These are phyloP conservation scores for Phialocephala subalpina DNA, from an alignment of 2,329 filamentous ascomycete genomes.

Conservation along the genomic window DNA sequence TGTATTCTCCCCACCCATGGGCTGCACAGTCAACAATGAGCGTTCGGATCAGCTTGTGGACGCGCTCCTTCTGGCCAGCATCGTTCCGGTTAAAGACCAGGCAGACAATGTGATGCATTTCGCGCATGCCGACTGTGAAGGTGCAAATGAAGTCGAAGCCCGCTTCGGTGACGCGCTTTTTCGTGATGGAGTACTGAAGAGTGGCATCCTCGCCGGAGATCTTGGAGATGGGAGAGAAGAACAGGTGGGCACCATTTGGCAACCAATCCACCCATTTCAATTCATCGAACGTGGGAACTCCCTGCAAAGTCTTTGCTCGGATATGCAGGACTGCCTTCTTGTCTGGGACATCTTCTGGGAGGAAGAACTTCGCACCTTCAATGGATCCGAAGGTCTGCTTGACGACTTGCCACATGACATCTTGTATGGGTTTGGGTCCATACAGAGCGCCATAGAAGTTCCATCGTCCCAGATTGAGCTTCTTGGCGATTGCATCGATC, in stretches of 20 bases:
- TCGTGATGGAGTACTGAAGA: constrained; percentile 52
- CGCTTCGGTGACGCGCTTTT: constrained; percentile 49
- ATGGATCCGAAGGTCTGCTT: constrained; percentile 41
- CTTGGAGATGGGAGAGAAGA: constrained; percentile 60
- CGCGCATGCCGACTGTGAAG: constrained; percentile 56
- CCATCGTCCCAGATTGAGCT: constrained; percentile 53
- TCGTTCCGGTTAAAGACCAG: constrained; percentile 59
- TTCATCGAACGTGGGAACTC: constrained; percentile 41
- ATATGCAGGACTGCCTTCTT: constrained; percentile 36
- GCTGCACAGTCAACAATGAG: constrained; percentile 50
- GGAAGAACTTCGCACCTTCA: constrained; percentile 43
- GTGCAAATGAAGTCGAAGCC: constrained; percentile 60
- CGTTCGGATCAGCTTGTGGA: constrained; percentile 48
- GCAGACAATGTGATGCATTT: constrained; percentile 64
- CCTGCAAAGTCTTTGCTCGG: constrained; percentile 43
- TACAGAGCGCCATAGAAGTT: constrained; percentile 56
- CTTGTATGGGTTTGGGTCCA: constrained; percentile 44
- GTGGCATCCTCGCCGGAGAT: constrained; percentile 56
- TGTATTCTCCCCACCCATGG: constrained; percentile 54
- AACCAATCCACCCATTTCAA: constrained; percentile 58
- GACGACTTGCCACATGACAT: constrained; percentile 44
- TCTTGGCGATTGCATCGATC: constrained; percentile 50
- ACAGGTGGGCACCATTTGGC: constrained; percentile 59
- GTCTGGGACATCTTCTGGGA: constrained; percentile 40
- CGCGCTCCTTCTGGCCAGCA: constrained; percentile 47